A percentile compares a stretch with the other conserved stretches of the same genome.
These are phyloP conservation scores for Aureobasidium sp. DNA, from an alignment of 2,329 filamentous ascomycete species.

Conservation along the genomic window DNA sequence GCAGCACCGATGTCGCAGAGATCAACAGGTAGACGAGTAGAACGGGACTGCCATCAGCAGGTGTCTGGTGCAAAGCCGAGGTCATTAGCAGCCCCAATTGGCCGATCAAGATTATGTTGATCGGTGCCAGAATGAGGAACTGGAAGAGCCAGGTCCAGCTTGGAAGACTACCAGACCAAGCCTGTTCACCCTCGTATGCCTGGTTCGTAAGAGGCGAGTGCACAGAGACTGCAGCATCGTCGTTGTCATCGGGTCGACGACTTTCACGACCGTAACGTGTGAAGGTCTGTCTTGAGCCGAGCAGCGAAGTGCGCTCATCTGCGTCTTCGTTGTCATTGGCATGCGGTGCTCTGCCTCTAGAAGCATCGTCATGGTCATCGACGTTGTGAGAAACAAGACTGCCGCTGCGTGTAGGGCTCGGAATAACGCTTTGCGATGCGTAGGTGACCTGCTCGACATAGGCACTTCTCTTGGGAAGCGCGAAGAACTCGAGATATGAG, in stretches of 20 bases:
- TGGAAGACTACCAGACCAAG: slow-evolving; percentile 74
- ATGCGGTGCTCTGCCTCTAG: slow-evolving; percentile 25
- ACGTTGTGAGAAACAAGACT: slow-evolving; percentile 2
- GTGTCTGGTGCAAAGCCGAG: slow-evolving; percentile 69
- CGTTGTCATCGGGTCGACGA: slow-evolving; percentile 17
- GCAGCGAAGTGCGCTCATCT: slow-evolving; percentile 52
- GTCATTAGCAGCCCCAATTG: slow-evolving; percentile 70
- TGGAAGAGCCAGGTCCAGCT: slow-evolving; percentile 85
- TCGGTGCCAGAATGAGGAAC: slow-evolving; percentile 70
- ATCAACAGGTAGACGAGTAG: slow-evolving; percentile 66
- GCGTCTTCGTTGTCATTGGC: slow-evolving; percentile 36
- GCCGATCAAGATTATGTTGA: slow-evolving; percentile 68
- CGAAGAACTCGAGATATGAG: slow-evolving; percentile 72
- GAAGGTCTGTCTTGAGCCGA: slow-evolving; percentile 29
- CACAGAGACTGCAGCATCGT: slow-evolving; percentile 21
- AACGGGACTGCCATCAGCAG: slow-evolving; percentile 70
- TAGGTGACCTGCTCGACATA: slow-evolving; percentile 55
- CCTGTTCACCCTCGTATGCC: slow-evolving; percentile 66
- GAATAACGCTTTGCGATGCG: not conserved
- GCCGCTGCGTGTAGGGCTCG: slow-evolving; percentile 6
- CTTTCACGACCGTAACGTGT: slow-evolving; percentile 18
- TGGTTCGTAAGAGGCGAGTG: slow-evolving; percentile 24
- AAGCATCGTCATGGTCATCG: slow-evolving; percentile 8
- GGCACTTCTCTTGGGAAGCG: slow-evolving; percentile 59
- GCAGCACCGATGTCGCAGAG: slow-evolving; percentile 59